These are phyloP conservation scores for Zizania palustris DNA, from an alignment of 202 grass and related monocot species.

Conservation along the genomic window DNA sequence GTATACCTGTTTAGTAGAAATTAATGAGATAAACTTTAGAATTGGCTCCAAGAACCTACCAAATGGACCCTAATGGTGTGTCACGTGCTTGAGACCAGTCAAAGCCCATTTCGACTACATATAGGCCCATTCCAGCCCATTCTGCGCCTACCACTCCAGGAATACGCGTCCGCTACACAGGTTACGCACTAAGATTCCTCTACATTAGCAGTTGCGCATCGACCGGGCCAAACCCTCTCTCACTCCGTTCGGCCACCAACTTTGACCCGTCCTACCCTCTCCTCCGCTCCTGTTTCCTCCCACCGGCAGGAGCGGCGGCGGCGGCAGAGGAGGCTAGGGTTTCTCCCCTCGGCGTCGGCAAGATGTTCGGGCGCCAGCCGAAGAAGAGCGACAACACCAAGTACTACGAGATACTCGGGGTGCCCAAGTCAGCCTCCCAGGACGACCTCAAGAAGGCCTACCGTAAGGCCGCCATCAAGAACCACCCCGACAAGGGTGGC, in stretches of 20 bases:
- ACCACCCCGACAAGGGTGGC: conserved; percentile 95
- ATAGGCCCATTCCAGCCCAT: background rate
- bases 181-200: background rate
- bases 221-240: too few relatives aligned
- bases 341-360: conserved; percentile 13
- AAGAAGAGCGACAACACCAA: conserved; percentile 97
- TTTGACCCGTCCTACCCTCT: conserved; percentile 44
- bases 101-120: background rate
- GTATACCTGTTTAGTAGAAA: too few relatives aligned
- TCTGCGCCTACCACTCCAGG: background rate
- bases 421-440: conserved; percentile 79
- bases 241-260: conserved; percentile 14
- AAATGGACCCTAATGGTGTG: too few relatives aligned
- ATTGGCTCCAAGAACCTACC: too few relatives aligned
- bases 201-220: conserved; percentile 21
- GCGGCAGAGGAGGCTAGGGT: too few relatives aligned
- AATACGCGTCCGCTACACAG: conserved; percentile 30
- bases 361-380: conserved; percentile 85
- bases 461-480: conserved; percentile 98
- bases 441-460: conserved; percentile 99
- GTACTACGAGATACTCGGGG: conserved; percentile 98
- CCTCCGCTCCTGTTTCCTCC: conserved; percentile 12
- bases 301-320: conserved; percentile 32
- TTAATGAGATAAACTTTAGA: too few relatives aligned
- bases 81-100: background rate